phyloP scores from a whole-genome alignment of 176 grass and related monocot genomes.

The Carex pumila region DNA sequence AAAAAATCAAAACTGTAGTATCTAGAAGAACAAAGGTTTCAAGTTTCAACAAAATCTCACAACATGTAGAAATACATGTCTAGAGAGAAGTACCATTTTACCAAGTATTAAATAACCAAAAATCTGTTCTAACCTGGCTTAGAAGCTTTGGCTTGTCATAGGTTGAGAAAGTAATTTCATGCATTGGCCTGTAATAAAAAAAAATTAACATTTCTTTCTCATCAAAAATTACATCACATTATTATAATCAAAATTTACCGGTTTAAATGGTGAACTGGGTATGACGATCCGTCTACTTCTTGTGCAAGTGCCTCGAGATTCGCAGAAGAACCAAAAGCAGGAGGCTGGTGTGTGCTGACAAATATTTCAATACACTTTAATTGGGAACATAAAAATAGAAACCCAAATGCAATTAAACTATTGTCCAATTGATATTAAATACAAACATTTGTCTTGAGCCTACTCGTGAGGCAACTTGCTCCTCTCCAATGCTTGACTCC shows the following conservation, averaged over 20 bases:
- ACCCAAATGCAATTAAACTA: not conserved
- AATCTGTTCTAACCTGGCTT: slow-evolving; percentile 58
- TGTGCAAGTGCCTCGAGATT: slow-evolving; percentile 84
- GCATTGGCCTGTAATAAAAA: slow-evolving; percentile 77
- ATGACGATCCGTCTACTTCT: slow-evolving; percentile 59
- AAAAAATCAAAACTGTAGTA: not conserved
- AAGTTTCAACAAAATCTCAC: not conserved
- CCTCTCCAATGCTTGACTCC: slow-evolving; percentile 53
- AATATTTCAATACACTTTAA: slow-evolving; percentile 17
- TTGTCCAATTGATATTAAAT: slow-evolving; percentile 5
- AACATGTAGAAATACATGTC: not conserved
- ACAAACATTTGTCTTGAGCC: slow-evolving; percentile 65
- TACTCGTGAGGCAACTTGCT: slow-evolving; percentile 56
- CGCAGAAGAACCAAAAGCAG: slow-evolving; percentile 87
- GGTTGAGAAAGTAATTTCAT: slow-evolving; percentile 97
- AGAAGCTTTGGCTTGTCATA: slow-evolving; percentile 98
- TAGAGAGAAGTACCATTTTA: not conserved
- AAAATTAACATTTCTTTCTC: slow-evolving; percentile 11
- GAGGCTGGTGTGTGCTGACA: slow-evolving; percentile 76
- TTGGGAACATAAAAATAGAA: slow-evolving; percentile 6
- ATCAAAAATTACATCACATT: slow-evolving; percentile 16
- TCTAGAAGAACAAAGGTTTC: not conserved
- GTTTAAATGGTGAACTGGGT: slow-evolving; percentile 42
- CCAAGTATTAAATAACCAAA: slow-evolving; percentile 4
- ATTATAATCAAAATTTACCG: slow-evolving; percentile 36